Conservation (phyloP, 2,329 filamentous ascomycete species). For the Lanzia echinophila region DNA sequence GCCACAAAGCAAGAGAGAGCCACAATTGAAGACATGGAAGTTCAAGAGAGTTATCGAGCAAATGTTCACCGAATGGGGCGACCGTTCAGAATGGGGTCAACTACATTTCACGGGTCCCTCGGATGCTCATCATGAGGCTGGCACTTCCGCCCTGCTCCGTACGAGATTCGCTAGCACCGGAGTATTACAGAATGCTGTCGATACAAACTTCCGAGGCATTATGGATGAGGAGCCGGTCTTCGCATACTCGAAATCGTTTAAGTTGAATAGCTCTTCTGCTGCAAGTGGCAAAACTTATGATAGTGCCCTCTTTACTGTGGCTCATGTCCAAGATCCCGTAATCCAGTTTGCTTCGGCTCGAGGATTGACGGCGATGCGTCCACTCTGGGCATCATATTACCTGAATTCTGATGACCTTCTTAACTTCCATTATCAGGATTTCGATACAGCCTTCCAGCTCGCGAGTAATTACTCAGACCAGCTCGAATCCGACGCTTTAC, state of each 20-base stretch:
- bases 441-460: conserved; percentile 52
- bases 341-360: conserved; percentile 72
- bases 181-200: conserved; percentile 58
- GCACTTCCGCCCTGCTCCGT: conserved; percentile 58
- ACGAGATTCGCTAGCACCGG: conserved; percentile 64
- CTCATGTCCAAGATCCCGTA: conserved; percentile 70
- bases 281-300: conserved; percentile 31
- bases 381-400: conserved; percentile 75
- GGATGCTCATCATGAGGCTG: conserved; percentile 62
- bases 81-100: conserved; percentile 79
- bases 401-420: conserved; percentile 55
- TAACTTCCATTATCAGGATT: conserved; percentile 71
- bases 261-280: conserved; percentile 33
- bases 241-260: conserved; percentile 65
- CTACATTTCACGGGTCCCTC: conserved; percentile 68
- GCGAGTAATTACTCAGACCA: conserved; percentile 69
- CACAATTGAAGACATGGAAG: conserved; percentile 58
- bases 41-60: conserved; percentile 54
- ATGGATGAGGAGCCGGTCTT: conserved; percentile 78
- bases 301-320: conserved; percentile 66
- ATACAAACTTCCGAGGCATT: conserved; percentile 60
- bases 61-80: conserved; percentile 65
- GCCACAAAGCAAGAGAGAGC: conserved; percentile 31
- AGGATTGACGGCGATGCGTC: conserved; percentile 70
- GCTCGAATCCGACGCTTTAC: conserved; percentile 62